Conservation (phyloP, 495 filamentous ascomycete species). For the Hypomontagnella submonticulosa region DNA sequence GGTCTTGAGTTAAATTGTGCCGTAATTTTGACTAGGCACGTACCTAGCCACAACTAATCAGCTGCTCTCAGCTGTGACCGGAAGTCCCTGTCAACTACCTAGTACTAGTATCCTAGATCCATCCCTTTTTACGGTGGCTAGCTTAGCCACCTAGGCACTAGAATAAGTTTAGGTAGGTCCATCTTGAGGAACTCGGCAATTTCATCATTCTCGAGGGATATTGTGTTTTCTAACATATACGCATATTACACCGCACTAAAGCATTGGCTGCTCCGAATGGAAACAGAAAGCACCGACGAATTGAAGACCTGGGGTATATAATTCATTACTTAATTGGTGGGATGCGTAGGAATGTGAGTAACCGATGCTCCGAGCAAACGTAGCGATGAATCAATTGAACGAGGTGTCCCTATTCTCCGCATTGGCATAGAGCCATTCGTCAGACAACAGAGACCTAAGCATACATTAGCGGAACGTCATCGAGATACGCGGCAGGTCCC, state of each 20-base stretch:
- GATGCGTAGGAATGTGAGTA: neutral
- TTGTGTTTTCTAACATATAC: slow-evolving; percentile 13
- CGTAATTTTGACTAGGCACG: too few relatives aligned
- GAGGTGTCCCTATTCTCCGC: neutral
- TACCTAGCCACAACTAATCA: too few relatives aligned
- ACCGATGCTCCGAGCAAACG: neutral
- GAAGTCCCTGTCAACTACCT: too few relatives aligned
- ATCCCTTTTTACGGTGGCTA: too few relatives aligned
- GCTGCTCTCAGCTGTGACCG: too few relatives aligned
- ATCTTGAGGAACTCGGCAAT: slow-evolving; percentile 3
- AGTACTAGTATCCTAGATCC: too few relatives aligned
- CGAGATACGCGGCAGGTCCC: slow-evolving; percentile 3
- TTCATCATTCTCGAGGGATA: slow-evolving; percentile 30
- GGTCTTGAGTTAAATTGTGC: too few relatives aligned
- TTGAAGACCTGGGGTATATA: neutral
- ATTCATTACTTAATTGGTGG: neutral
- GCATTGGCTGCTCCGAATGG: neutral
- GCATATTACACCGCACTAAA: slow-evolving; percentile 2
- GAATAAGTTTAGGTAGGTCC: neutral
- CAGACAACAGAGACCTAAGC: neutral
- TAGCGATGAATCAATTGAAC: slow-evolving; percentile 8
- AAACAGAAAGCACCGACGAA: slow-evolving; percentile 1
- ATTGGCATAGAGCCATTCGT: neutral
- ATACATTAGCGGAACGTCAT: slow-evolving; percentile 10
- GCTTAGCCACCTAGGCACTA: too few relatives aligned